Evolutionary conservation across 495 filamentous ascomycete species (phyloP).

Genomic region (Aspergillus sparsus): DNA sequence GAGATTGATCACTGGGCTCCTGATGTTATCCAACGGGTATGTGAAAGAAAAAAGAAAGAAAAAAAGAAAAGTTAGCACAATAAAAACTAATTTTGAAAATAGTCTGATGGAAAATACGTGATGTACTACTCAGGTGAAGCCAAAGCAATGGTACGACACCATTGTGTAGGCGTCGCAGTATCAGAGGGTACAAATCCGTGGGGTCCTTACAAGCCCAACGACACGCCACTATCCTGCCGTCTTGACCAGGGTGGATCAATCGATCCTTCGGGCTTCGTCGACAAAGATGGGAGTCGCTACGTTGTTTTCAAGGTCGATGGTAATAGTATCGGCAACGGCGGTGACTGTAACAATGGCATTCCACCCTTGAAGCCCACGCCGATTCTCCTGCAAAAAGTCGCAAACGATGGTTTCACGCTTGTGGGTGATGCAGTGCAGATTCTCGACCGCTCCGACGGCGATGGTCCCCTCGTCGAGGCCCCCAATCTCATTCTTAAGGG

Average conservation of each 20-base stretch:
- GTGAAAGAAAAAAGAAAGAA: background rate
- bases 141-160: conserved; percentile 33
- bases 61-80: no score
- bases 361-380: conserved; percentile 58
- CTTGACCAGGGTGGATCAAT: conserved; percentile 57
- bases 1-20: conserved; percentile 40
- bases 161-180: conserved; percentile 59
- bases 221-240: conserved; percentile 52
- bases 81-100: background rate
- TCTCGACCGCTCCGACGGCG: conserved; percentile 54
- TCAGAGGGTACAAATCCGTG: conserved; percentile 29
- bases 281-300: conserved; percentile 54
- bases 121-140: conserved; percentile 61
- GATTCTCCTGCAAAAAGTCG: conserved; percentile 60
- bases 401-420: conserved; percentile 50
- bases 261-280: conserved; percentile 56
- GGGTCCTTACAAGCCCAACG: conserved; percentile 55
- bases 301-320: conserved; percentile 66
- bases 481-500: conserved; percentile 51
- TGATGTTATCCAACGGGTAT: conserved; percentile 41
- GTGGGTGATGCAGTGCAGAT: conserved; percentile 54
- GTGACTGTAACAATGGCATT: conserved; percentile 56
- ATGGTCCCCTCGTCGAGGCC: conserved; percentile 65
- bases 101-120: conserved; percentile 53
- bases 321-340: conserved; percentile 58